Conservation (phyloP, 148 eudicot species). For the Vaccinium darrowii region DNA sequence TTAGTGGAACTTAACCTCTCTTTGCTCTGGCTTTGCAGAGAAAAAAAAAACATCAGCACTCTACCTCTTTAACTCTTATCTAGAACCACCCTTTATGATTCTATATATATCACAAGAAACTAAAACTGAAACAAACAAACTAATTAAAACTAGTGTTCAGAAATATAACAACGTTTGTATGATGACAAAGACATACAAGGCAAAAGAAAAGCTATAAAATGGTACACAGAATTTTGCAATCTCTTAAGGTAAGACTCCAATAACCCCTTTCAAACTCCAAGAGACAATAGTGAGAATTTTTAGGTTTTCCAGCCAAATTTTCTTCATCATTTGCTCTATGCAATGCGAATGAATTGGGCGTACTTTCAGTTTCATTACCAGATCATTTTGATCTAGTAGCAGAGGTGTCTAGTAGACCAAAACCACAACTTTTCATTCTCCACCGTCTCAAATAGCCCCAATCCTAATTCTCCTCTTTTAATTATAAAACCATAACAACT, state of each 20-base stretch:
- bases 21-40: no score
- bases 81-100: background rate
- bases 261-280: background rate
- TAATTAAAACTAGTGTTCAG: background rate
- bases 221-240: background rate
- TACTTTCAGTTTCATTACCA: no score
- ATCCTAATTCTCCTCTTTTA: background rate
- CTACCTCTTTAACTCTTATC: background rate
- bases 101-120: background rate
- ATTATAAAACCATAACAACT: background rate
- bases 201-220: no score
- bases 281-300: no score
- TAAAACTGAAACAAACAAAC: background rate
- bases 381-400: no score
- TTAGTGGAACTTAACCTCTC: background rate
- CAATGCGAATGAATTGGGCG: background rate
- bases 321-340: background rate
- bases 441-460: background rate
- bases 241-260: background rate
- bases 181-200: background rate
- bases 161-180: background rate
- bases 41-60: background rate
- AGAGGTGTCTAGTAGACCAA: background rate
- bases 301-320: background rate
- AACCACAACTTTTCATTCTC: background rate